Percentiles rank a stretch among this genome's conserved stretches.
Evolutionary conservation across 2,329 filamentous ascomycete genomes (phyloP).

Genomic region (Cytospora leucostoma): DNA sequence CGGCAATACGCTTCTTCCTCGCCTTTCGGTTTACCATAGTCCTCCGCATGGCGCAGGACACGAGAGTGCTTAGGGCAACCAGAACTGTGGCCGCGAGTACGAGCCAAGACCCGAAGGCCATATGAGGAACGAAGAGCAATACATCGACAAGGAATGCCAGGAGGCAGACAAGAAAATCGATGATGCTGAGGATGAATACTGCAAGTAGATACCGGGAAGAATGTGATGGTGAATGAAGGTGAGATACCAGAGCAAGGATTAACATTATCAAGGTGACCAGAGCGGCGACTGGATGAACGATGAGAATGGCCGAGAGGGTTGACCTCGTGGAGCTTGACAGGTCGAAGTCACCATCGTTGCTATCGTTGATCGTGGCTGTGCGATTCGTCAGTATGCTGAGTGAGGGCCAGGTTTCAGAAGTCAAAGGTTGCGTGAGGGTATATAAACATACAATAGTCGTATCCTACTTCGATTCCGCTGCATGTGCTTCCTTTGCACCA

Average conservation of each 20-base stretch:
- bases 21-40: conserved; percentile 90
- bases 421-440: conserved; percentile 7
- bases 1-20: conserved; percentile 85
- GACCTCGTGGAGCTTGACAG: conserved; percentile 54
- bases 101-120: conserved; percentile 93
- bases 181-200: conserved; percentile 81
- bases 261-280: conserved; percentile 84
- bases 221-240: conserved; percentile 85
- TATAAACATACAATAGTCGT: conserved; percentile 70
- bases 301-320: conserved; percentile 81
- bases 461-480: conserved; percentile 77
- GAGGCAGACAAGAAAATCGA: conserved; percentile 80
- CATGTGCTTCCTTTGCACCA: conserved; percentile 72
- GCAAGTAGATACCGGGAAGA: conserved; percentile 85
- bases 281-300: conserved; percentile 90
- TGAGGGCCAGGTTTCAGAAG: neutral
- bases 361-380: conserved; percentile 19
- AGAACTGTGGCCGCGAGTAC: conserved; percentile 87
- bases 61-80: conserved; percentile 76
- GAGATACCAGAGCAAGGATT: conserved; percentile 74
- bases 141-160: conserved; percentile 93
- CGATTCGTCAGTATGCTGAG: conserved; percentile 1
- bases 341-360: conserved; percentile 51
- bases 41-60: conserved; percentile 92
- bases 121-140: conserved; percentile 88